Base-by-base conservation (phyloP, 257 asterid genomes). In the Salvia hispanica region DNA sequence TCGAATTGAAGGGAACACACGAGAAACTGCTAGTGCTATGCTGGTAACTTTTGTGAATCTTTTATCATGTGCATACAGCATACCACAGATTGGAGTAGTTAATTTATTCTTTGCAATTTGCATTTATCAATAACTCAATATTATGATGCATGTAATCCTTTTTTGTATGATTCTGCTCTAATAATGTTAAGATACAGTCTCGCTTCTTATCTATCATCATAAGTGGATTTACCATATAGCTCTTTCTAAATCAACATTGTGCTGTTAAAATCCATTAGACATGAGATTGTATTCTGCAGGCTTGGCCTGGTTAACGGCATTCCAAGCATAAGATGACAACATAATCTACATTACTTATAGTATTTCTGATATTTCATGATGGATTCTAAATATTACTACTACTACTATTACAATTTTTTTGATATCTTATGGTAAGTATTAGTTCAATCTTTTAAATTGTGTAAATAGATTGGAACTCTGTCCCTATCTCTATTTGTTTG, bases 21-120 rank as follows among this genome's bases (percentile, higher is more conserved):
- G 89, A 71, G 96, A 91, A 62, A 67, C 95, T 36, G 99, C 99
- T 28, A 70, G 82, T 39, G 81, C 91, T 43, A 82, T 94, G 96
- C 91, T 85, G 95, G 99, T 94, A 91, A 14, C 40, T 31, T 57
- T 67, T 64, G 21, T 34, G 54, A 70, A 62, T 53, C 47, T 45
- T 37, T 21, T 70, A 50, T 69, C 47, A 44, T 72, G 66, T 67
- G 73, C 56, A 71, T n/a, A 33, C 21, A 63, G 73, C 56, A 71
- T n/a, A 33, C 21, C 16, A 48, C 50, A 69, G 4, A 34, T n/a
- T 74, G 42, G 45, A 13, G 54, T 34, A 9, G 33, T 39, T 52
- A 53, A 43, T 73, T 21, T 53, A 12, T 46, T 51, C 7, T 58
- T 70, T 61, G 31, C 2, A 37, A 5, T 58, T 70, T 61, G 31